A percentile compares a stretch with the other conserved stretches of the same genome.
Evolutionary conservation across 106 monocot species (phyloP).

Genomic region (Apostasia shenzhenica): DNA sequence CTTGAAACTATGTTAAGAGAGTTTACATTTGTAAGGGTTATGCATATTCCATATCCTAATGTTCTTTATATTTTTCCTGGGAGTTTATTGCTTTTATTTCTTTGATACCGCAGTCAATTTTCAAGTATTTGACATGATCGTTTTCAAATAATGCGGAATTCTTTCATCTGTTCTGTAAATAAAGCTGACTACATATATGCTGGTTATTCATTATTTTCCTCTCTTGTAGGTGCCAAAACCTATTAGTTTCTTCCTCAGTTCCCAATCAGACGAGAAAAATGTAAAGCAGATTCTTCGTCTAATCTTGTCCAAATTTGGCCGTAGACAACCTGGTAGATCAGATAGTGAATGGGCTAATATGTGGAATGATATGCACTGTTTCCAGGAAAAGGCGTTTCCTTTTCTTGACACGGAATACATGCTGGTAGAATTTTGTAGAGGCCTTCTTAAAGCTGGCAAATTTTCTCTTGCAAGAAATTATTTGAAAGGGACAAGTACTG

Average conservation of each 20-base stretch:
- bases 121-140: too few relatives aligned
- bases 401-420: slow-evolving; percentile 88
- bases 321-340: slow-evolving; percentile 59
- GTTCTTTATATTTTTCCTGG: too few relatives aligned
- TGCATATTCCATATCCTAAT: too few relatives aligned
- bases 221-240: slow-evolving; percentile 84
- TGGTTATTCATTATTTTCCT: too few relatives aligned
- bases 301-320: slow-evolving; percentile 86
- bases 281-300: slow-evolving; percentile 85
- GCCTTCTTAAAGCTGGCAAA: slow-evolving; percentile 89
- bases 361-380: slow-evolving; percentile 81
- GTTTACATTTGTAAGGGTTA: too few relatives aligned
- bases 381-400: slow-evolving; percentile 85
- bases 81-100: too few relatives aligned
- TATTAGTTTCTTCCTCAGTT: slow-evolving; percentile 52
- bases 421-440: slow-evolving; percentile 81
- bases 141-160: too few relatives aligned
- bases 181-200: too few relatives aligned
- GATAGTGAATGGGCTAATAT: slow-evolving; percentile 87
- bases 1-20: too few relatives aligned
- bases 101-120: too few relatives aligned
- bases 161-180: too few relatives aligned
- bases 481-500: slow-evolving; percentile 58
- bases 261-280: slow-evolving; percentile 75
- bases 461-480: slow-evolving; percentile 95